Base-by-base conservation (phyloP, 352 stramenopile species). In the Globisporangium lucens region DNA sequence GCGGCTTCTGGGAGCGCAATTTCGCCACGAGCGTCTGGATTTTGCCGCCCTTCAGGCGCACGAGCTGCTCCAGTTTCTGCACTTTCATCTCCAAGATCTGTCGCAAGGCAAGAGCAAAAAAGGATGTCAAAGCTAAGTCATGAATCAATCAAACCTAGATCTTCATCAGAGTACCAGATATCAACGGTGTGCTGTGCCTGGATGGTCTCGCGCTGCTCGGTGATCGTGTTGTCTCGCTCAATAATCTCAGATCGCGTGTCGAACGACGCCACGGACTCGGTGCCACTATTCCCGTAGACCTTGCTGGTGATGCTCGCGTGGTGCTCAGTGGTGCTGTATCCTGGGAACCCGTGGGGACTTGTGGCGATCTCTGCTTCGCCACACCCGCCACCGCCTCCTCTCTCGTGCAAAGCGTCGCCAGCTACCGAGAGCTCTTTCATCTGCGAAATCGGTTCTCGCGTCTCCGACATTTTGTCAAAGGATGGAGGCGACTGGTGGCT, bases 31-130 rank as follows among this genome's bases (percentile, higher is more conserved):
- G 78, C 36, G 91, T 95, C 71, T 95, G 76, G 65, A 98, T 98
- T 67, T 98, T 98, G 67, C 80, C 83, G 60, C 98, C 95, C 71
- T 98, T 98, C 2, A 98, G 75, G 3, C 92, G 87, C 17, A 98
- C 82, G 27, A 98, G 82, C 76, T 98, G 94, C 79, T 98, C 95
- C 20, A 98, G 79, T 74, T 98, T 98, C 56, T 95, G 81, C 24
- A 98, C 89, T 77, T 98, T 98, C 73, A 97, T 91, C 68, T 98
- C 91, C 22, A 98, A 71, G 47, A 98, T 98, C 75, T 97, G 67
- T 22, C 9, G 8, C 49, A 59, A 49, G 17, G 3, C 22, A n/a
- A 12, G 53, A 55, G 47, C n/a, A 24, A 27, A 55, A 24, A 24
- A 24, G 24, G 24, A 24, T 24, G 6, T n/a, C 47, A 17, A 46